Evolutionary conservation across 805 yeast genomes (phyloP), one percentile per base, ranked within the genome.

Genomic region (Saccharomycopsis schoenii): DNA sequence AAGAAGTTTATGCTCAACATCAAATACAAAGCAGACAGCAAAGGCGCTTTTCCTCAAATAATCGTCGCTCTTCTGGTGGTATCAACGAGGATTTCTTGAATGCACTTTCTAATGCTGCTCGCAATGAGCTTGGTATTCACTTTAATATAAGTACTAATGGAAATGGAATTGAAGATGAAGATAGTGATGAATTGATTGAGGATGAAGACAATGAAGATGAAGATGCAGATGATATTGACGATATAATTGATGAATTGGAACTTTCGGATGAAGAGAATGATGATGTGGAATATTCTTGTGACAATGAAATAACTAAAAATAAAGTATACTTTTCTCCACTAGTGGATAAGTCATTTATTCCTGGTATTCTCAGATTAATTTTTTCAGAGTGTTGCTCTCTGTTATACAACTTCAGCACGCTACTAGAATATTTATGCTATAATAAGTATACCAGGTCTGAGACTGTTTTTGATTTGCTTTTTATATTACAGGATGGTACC

Each of bases 1-100:
- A 90, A 64, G 97, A 92, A 68, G 97, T 91, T 0, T 84, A 89
- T 68, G 83, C 92, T 0, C 93, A 90, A 64, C 96, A 91, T 68
- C 76, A 57, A 56, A 57, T 51, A 64, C 50, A 34, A 29, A 36
- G 29, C 24, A 17, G 43, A 17, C 58, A 29, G n/a, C 58, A 41
- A 15, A 24, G 52, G 5, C 34, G 25, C 2, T 42, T 36, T n/a
- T 39, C 80, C 1, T 69, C 73, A 14, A 68, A 72, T 51, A 73
- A 63, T 69, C 76, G 83, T 0, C 69, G 73, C 1, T 74, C 78
- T 14, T 75, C 81, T 2, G 75, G 89, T 36, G 96, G 88, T 66
- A 80, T 89, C 59, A 96, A 86, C 66, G 86, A 90, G 0, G 90
- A 85, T 51, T 91, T 90, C 70, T 76, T 91, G 63, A 84, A 86